These are phyloP conservation scores for Scleroderma bovista DNA, from an alignment of 768 basidiomycete genomes.

Conservation along the genomic window DNA sequence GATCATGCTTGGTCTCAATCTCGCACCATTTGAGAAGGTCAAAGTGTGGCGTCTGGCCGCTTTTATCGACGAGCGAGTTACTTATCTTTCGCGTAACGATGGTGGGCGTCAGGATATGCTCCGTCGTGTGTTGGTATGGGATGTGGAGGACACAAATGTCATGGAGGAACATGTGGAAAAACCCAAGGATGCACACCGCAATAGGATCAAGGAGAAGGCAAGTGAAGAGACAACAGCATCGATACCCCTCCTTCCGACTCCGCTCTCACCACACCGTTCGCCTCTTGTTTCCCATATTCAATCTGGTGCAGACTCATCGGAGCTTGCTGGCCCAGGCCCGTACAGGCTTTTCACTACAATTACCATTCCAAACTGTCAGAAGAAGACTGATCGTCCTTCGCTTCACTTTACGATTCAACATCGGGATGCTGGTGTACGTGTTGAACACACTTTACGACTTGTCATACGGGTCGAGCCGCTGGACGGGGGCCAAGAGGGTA, in stretches of 20 bases:
- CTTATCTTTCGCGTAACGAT: conserved; percentile 3
- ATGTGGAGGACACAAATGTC: conserved; percentile 13
- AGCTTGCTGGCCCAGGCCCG: conserved; percentile 22
- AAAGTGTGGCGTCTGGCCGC: conserved; percentile 74
- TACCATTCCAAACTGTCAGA: conserved; percentile 15
- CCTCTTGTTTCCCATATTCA: conserved; percentile 16
- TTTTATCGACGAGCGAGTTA: conserved; percentile 54
- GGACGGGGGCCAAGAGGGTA: conserved; percentile 62
- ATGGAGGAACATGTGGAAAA: conserved; percentile 7
- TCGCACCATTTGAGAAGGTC: conserved; percentile 84
- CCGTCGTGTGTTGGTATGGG: conserved; percentile 10
- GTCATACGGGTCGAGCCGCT: conserved; percentile 70
- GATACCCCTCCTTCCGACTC: conserved; percentile 25
- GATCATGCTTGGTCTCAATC: conserved; percentile 70
- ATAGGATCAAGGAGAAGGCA: conserved; percentile 12
- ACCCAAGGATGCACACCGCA: not conserved
- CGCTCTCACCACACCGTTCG: conserved; percentile 25
- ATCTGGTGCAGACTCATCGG: conserved; percentile 15
- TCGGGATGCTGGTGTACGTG: conserved; percentile 59
- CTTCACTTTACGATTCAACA: conserved; percentile 72
- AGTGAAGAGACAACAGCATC: not conserved
- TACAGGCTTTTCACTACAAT: conserved; percentile 13
- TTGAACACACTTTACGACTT: conserved; percentile 77
- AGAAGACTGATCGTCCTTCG: not conserved
- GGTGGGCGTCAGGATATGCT: conserved; percentile 4